These are phyloP conservation scores for Cyphellophora europaea DNA, from an alignment of 2,329 filamentous ascomycete species.

Conservation along the genomic window DNA sequence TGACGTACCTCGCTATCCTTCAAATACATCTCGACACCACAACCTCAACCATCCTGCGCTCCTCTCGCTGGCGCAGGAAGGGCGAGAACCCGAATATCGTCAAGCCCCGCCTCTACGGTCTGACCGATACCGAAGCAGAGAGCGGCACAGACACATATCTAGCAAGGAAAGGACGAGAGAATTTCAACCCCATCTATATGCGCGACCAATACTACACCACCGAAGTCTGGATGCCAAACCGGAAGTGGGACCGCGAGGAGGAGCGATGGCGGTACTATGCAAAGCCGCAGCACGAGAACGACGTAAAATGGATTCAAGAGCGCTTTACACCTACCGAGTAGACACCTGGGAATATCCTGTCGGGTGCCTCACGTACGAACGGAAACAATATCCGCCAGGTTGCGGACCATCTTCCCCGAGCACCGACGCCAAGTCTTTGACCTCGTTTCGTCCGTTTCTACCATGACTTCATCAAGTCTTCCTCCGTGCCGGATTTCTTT, in stretches of 20 bases:
- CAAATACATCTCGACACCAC: conserved; percentile 16
- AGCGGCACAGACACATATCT: conserved; percentile 14
- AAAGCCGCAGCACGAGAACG: conserved; percentile 16
- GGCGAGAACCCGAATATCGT: conserved; percentile 8
- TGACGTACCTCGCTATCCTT: conserved; percentile 14
- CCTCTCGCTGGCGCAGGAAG: conserved; percentile 13
- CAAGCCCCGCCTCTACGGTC: conserved; percentile 13
- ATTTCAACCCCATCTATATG: conserved; percentile 17
- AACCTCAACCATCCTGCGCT: conserved; percentile 15
- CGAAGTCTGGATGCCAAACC: conserved; percentile 17
- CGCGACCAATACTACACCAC: conserved; percentile 18
- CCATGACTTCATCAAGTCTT: too few species aligned
- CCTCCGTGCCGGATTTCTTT: too few species aligned
- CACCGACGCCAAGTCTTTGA: too few species aligned
- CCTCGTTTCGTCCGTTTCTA: too few species aligned
- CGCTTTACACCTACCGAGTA: conserved; percentile 14
- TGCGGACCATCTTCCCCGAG: too few species aligned
- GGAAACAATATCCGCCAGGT: too few species aligned
- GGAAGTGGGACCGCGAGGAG: conserved; percentile 17
- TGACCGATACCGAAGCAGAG: conserved; percentile 14
- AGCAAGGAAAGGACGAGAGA: conserved; percentile 16
- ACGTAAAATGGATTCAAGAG: conserved; percentile 14
- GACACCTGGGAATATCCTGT: too few species aligned
- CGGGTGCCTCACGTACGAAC: too few species aligned
- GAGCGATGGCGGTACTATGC: conserved; percentile 17